These are phyloP conservation scores for Boletus fagicola DNA, from an alignment of 768 basidiomycete genomes.

Conservation along the genomic window DNA sequence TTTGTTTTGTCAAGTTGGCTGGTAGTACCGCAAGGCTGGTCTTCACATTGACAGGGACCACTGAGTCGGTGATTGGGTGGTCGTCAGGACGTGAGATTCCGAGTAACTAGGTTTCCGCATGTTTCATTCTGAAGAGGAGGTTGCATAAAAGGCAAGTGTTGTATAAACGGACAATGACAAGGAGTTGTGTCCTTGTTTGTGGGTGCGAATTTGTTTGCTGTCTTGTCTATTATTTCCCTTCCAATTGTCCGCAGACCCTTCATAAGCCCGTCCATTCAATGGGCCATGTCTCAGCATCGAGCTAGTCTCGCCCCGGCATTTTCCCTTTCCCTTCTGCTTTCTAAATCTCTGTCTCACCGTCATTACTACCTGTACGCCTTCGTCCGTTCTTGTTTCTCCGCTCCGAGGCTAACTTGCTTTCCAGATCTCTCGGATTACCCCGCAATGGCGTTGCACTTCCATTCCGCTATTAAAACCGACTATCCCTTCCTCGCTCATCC, in stretches of 20 bases:
- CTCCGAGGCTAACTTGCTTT: conserved; percentile 3
- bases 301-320: conserved; percentile 18
- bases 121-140: background rate
- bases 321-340: background rate
- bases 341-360: background rate
- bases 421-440: conserved; percentile 10
- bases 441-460: conserved; percentile 9
- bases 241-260: conserved; percentile 24
- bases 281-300: conserved; percentile 7
- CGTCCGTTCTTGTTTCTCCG: conserved; percentile 1
- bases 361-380: background rate
- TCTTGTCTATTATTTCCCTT: background rate
- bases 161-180: conserved; percentile 21
- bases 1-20: background rate
- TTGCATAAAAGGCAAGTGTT: conserved; percentile 26
- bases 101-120: no score
- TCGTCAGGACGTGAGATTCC: background rate
- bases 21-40: background rate
- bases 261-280: conserved; percentile 11
- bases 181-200: conserved; percentile 19
- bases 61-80: background rate
- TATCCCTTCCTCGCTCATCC: conserved; percentile 48
- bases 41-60: no score
- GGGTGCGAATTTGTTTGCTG: conserved; percentile 1
- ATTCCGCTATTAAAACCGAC: conserved; percentile 16